Conservation (phyloP, 805 yeast species). For the Groenewaldozyma salmanticensis region DNA sequence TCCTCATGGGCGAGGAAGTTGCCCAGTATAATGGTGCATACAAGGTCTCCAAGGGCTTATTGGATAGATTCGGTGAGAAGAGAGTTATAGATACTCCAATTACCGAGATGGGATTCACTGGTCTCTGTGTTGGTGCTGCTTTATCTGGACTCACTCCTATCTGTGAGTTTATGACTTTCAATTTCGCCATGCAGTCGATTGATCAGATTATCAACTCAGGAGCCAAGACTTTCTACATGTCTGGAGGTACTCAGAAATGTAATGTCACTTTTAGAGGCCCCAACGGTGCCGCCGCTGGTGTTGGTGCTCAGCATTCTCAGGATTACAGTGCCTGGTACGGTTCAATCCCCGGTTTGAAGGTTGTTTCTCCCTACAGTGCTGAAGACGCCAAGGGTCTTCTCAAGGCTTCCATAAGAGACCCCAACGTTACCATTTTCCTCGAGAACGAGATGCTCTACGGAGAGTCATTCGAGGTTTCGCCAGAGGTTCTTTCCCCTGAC, state of each 20-base stretch:
- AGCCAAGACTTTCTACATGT: conserved; percentile 97
- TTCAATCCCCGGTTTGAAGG: conserved; percentile 95
- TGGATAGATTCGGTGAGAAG: conserved; percentile 91
- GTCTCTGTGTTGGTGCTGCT: conserved; percentile 93
- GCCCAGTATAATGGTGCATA: conserved; percentile 99
- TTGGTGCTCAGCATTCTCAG: conserved; percentile 98
- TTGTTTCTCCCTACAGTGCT: conserved; percentile 87
- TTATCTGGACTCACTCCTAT: conserved; percentile 92
- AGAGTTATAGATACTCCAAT: conserved; percentile 95
- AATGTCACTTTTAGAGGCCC: conserved; percentile 98
- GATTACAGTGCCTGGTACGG: conserved; percentile 98
- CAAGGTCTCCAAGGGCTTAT: conserved; percentile 89
- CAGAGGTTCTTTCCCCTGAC: conserved; percentile 82
- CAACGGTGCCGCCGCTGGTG: conserved; percentile 99
- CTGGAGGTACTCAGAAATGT: conserved; percentile 98
- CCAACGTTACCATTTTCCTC: conserved; percentile 91
- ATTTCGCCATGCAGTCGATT: conserved; percentile 99
- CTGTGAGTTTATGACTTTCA: conserved; percentile 98
- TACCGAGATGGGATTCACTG: conserved; percentile 98
- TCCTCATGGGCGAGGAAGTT: conserved; percentile 97
- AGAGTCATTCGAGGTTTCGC: conserved; percentile 80
- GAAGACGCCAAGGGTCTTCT: conserved; percentile 93
- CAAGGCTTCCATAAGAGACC: conserved; percentile 96
- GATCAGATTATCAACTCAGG: conserved; percentile 98
- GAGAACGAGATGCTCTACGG: conserved; percentile 95